A percentile compares a stretch with the other conserved stretches of the same genome.
These are phyloP conservation scores for Capsicum chinense DNA, from an alignment of 257 asterid species.

Conservation along the genomic window DNA sequence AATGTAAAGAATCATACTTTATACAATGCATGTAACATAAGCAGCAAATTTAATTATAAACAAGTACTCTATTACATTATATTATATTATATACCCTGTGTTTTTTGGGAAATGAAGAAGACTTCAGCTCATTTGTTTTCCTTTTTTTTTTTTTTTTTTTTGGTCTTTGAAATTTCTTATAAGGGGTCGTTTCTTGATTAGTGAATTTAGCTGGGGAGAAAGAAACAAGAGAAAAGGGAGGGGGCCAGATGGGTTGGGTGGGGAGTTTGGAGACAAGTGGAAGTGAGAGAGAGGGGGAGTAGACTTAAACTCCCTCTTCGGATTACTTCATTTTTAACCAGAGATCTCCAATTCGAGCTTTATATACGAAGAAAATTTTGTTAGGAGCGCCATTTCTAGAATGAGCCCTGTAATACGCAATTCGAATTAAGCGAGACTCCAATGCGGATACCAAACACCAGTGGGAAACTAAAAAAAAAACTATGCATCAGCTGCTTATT, in stretches of 20 bases:
- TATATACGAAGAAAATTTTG: no score
- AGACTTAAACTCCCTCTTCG: no score
- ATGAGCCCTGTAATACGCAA: no score
- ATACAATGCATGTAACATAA: conserved; percentile 24
- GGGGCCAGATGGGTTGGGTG: neutral
- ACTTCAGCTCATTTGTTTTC: neutral
- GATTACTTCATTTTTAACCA: no score
- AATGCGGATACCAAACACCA: no score
- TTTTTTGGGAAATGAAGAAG: conserved; percentile 20
- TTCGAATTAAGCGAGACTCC: no score
- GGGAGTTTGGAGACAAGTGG: neutral
- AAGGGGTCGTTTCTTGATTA: neutral
- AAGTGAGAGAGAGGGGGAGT: neutral
- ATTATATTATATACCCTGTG: neutral
- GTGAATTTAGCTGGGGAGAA: neutral
- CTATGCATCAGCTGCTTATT: no score
- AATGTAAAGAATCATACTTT: neutral
- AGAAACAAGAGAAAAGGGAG: neutral
- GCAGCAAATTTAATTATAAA: neutral
- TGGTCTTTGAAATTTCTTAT: no score
- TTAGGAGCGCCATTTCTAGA: no score
- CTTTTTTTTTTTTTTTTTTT: neutral
- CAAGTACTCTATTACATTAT: neutral
- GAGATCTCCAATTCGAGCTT: no score
- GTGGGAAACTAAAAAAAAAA: no score